phyloP scores from a whole-genome alignment of 257 asterid genomes.

The Plantago major region DNA sequence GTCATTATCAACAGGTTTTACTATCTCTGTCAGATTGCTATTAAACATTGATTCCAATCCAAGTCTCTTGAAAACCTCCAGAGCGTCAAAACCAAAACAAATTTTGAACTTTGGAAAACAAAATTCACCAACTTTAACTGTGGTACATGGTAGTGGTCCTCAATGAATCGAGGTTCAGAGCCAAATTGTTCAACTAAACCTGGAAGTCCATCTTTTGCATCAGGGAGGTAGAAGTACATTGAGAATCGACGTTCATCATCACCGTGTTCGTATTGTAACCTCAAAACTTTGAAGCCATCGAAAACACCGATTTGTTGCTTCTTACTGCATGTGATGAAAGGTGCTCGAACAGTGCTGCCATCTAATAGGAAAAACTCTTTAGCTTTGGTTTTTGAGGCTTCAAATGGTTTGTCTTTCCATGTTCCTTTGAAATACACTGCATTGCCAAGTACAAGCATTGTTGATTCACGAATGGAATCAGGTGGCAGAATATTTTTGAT shows the following conservation, averaged over 20 bases:
- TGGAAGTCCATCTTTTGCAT: conserved; percentile 32
- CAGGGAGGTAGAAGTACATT: conserved; percentile 24
- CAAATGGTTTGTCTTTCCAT: not conserved
- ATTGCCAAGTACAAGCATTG: conserved; percentile 40
- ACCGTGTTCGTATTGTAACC: not conserved
- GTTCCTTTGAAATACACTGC: conserved; percentile 54
- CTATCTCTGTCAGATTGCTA: not conserved
- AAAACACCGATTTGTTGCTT: not conserved
- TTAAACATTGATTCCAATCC: not conserved
- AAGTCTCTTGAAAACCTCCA: conserved; percentile 24
- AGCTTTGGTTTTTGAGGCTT: not conserved
- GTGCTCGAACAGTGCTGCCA: not conserved
- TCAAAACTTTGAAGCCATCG: conserved; percentile 1
- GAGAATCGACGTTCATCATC: not conserved
- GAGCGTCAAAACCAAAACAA: conserved; percentile 30
- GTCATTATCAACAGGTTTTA: no score
- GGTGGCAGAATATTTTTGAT: conserved; percentile 39
- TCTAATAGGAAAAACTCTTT: not conserved
- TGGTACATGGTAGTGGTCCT: conserved; percentile 28
- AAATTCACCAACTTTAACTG: conserved; percentile 28
- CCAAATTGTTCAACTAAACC: conserved; percentile 25
- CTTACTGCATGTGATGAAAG: not conserved
- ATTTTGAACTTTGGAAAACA: conserved; percentile 39
- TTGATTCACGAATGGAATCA: conserved; percentile 31
- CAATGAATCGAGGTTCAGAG: conserved; percentile 28